Percentiles rank a stretch among this genome's conserved stretches.
phyloP scores from a whole-genome alignment of 1,284 basidiomycete species.

The Exsudoporus floridanus region DNA sequence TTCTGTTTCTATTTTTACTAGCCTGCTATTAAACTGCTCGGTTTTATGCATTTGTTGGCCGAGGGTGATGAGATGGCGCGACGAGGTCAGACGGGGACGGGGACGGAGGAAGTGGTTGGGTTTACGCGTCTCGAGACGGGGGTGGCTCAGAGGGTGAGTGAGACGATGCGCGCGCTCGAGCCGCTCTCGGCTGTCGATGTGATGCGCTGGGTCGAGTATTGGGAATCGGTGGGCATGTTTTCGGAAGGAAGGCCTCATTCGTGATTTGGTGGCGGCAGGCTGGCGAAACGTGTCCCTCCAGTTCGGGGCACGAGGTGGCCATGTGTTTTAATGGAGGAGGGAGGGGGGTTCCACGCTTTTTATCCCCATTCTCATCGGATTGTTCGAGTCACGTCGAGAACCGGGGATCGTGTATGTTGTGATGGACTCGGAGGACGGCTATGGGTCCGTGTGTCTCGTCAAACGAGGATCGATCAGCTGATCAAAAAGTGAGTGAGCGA shows the following conservation, averaged over 20 bases:
- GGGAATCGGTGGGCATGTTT: conserved; percentile 17
- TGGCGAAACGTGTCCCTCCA: neutral
- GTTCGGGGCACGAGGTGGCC: neutral
- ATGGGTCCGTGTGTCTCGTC: neutral
- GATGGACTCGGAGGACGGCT: too few relatives aligned
- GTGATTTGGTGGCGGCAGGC: neutral
- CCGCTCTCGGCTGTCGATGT: conserved; percentile 15
- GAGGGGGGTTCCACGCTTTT: neutral
- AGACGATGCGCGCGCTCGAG: conserved; percentile 19
- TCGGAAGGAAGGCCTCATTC: neutral
- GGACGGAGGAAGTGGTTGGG: conserved; percentile 10
- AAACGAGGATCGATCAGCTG: neutral
- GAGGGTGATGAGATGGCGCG: conserved; percentile 4
- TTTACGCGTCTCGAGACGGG: conserved; percentile 10
- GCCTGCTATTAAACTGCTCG: conserved; percentile 22
- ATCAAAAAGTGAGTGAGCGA: too few relatives aligned
- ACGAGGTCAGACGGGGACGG: neutral
- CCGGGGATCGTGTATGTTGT: too few relatives aligned
- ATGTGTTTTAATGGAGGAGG: neutral
- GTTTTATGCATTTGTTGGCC: conserved; percentile 12
- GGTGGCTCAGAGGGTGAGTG: conserved; percentile 10
- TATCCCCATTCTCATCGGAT: neutral
- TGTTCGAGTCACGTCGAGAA: neutral
- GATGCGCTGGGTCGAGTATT: conserved; percentile 23
- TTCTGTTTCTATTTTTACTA: neutral